A percentile compares a stretch with the other conserved stretches of the same genome.
Conservation (phyloP, 345 rosid genomes). For the Euphorbia pulcherrima region DNA sequence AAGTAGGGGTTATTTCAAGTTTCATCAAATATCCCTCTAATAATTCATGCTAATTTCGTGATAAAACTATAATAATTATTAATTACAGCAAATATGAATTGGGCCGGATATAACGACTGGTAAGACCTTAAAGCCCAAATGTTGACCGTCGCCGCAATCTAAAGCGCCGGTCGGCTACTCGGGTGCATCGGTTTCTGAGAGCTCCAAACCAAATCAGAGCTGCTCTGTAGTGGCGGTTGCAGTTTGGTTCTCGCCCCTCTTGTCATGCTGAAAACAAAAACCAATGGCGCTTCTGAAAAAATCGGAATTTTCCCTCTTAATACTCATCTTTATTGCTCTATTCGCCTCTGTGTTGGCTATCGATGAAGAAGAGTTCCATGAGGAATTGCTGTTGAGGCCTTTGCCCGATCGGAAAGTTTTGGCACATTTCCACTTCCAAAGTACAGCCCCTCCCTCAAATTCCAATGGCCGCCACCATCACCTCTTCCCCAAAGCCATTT, state of each 20-base stretch:
- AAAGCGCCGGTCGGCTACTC: neutral
- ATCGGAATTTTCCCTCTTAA: slow-evolving; percentile 12
- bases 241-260: neutral
- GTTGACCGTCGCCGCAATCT: neutral
- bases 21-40: too few relatives aligned
- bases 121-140: neutral
- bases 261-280: neutral
- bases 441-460: slow-evolving; percentile 51
- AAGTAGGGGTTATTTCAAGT: too few relatives aligned
- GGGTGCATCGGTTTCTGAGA: neutral
- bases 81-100: neutral
- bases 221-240: slow-evolving; percentile 13
- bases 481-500: slow-evolving; percentile 92
- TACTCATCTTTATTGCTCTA: slow-evolving; percentile 11
- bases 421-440: slow-evolving; percentile 80
- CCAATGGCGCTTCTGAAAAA: slow-evolving; percentile 35
- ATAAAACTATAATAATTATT: too few relatives aligned
- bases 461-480: slow-evolving; percentile 85
- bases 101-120: neutral
- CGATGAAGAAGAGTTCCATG: slow-evolving; percentile 58
- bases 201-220: slow-evolving; percentile 2
- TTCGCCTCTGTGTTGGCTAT: slow-evolving; percentile 37
- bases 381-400: slow-evolving; percentile 71
- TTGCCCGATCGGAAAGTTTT: slow-evolving; percentile 78
- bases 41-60: too few relatives aligned